Evolutionary conservation across 305 asterid species (phyloP), one percentile per base, ranked within the genome.

Genomic region (Plantago coronopus): DNA sequence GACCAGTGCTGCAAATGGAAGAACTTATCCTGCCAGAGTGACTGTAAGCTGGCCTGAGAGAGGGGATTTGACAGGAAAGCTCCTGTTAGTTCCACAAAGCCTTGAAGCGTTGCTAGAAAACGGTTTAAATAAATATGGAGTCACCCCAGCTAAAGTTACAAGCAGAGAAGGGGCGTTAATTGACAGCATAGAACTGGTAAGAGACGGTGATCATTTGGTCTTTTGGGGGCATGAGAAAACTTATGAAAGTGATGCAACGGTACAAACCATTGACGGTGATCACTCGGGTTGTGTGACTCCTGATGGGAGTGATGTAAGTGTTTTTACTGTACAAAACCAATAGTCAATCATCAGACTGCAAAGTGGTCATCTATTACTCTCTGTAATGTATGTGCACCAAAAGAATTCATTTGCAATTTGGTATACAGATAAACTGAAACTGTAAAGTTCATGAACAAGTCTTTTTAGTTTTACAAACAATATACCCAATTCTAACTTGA

Each of bases 161-260:
- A 83, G 60, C 43, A 76, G 66, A 68, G 90, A 85, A 25, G 90
- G 87, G 64, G 87, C 95, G 27, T 76, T 61, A 22, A 62, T 89
- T 27, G 95, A 89, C 15, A 84, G 73, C 46, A 77, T 89, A 4
- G 87, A 76, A 69, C 69, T 87, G 61, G 80, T 89, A 43, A 77
- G 97, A 71, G 97, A 89, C 38, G 91, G 91, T 0, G 95, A 89
- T 68, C 83, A 75, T 67, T 56, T 89, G 72, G 71, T 79, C 65
- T 78, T 89, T 66, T 70, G 17, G 46, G 70, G 80, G 7, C 75
- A 74, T 61, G 58, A 61, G 40, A 69, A 59, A 43, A 61, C 15
- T 60, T 50, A 59, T 29, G 73, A 68, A 34, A 34, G 40, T 34
- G 40, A 34, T 34, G 40, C 40, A 9, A 34, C 40, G 12, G 11